Evolutionary conservation across 441 rosid species (phyloP).

Genomic region (Erysimum pusillum): DNA sequence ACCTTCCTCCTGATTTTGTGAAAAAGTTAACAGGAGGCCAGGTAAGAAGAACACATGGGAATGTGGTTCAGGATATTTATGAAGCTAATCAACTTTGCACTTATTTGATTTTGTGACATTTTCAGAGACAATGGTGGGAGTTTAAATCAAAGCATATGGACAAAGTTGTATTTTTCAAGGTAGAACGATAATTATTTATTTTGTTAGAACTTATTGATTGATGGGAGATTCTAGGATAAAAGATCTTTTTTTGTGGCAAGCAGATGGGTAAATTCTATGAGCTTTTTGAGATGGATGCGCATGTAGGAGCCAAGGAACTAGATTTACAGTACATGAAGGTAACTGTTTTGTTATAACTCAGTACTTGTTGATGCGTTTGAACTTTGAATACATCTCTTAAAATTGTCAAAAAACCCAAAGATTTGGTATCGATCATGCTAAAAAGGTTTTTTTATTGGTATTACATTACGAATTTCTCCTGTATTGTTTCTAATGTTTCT

Average conservation of each 20-base stretch:
- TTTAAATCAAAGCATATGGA: conserved; percentile 99
- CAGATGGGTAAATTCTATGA: conserved; percentile 99
- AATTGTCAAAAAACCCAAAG: neutral
- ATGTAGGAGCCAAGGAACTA: conserved; percentile 93
- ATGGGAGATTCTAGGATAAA: neutral
- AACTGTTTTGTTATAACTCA: conserved; percentile 37
- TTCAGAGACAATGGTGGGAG: conserved; percentile 99
- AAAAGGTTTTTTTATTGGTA: neutral
- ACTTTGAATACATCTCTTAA: conserved; percentile 17
- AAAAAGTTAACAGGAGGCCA: conserved; percentile 88
- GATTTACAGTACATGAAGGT: conserved; percentile 99
- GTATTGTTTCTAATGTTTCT: conserved; percentile 16
- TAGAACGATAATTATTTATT: conserved; percentile 39
- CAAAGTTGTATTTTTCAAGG: conserved; percentile 99
- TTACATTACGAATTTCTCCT: conserved; percentile 19
- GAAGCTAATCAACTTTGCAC: conserved; percentile 35
- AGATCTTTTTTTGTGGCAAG: conserved; percentile 36
- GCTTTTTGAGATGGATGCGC: conserved; percentile 99
- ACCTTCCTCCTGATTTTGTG: conserved; percentile 86
- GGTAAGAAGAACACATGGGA: conserved; percentile 55
- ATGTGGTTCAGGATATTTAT: conserved; percentile 6
- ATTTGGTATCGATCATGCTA: conserved; percentile 7
- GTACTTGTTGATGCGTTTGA: conserved; percentile 8
- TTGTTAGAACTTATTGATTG: conserved; percentile 16
- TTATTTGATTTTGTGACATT: conserved; percentile 34